phyloP scores from a whole-genome alignment of 768 basidiomycete species.

The Rhizopogon rudus region DNA sequence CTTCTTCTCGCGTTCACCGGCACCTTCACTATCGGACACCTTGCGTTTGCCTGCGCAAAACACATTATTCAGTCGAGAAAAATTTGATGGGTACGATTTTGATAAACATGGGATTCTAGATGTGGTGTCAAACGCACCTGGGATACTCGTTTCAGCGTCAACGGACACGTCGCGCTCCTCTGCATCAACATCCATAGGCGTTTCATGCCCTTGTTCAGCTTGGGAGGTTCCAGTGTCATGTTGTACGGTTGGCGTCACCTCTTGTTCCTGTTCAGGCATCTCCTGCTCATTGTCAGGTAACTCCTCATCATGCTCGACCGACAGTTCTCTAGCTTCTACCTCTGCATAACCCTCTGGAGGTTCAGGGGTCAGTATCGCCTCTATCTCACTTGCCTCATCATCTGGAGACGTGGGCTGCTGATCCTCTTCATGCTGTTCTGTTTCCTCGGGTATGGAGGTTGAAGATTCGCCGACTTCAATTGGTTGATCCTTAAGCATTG shows the following conservation, averaged over 20 bases:
- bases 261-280: background rate
- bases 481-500: too few species aligned
- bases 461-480: background rate
- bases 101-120: background rate
- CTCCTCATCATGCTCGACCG: background rate
- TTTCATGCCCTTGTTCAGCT: slow-evolving; percentile 30
- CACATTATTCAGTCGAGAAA: background rate
- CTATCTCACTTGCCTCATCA: background rate
- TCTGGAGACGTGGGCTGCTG: background rate
- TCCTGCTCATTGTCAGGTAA: background rate
- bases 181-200: slow-evolving; percentile 15
- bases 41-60: slow-evolving; percentile 55
- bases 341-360: background rate
- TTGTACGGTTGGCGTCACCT: background rate
- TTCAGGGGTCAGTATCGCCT: background rate
- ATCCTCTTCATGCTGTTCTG: background rate
- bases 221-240: slow-evolving; percentile 21
- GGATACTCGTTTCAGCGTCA: background rate
- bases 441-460: background rate
- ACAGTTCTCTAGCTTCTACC: background rate
- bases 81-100: background rate
- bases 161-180: background rate
- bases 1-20: slow-evolving; percentile 48
- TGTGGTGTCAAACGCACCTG: background rate
- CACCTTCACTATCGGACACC: slow-evolving; percentile 39